Evolutionary conservation across 345 rosid genomes (phyloP), one percentile per base, ranked within the genome.

Genomic region (Syzygium jambos): DNA sequence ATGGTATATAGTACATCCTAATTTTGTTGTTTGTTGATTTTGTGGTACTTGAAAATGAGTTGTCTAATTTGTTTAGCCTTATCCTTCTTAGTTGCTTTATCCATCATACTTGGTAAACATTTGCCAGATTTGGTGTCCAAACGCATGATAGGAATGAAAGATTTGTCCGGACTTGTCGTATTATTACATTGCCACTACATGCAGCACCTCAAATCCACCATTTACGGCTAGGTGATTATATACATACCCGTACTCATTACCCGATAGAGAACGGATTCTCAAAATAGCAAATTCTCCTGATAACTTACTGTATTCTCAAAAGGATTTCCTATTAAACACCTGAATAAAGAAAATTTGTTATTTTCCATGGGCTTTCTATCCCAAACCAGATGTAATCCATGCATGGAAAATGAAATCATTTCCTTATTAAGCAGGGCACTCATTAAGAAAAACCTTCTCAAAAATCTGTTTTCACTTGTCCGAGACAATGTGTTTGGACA

Each of bases 401-500:
- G 30, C 30, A 12, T 59, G 12, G 30, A 27, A 25, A 59, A 59
- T 27, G 30, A 59, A 27, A 59, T 11, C 6, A 59, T 27, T 59
- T 12, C 68, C n/a, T 59, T 59, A 59, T 11, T 59, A 59, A 27
- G 30, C 12, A n/a, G 16, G 29, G 29, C 30, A 59, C 17, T 59
- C 68, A 7, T 59, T 27, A 59, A 59, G 30, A 12, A 59, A 27
- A 27, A 25, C 68, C 29, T 59, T 59, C 30, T 59, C 68, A 59
- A 59, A 59, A 59, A 27, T 59, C 11, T 6, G 2, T 25, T 59
- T 59, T 27, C 30, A 23, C 61, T 27, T 56, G 23, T 56, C 5
- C 8, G 16, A 59, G 30, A n/a, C 30, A 59, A 59, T 27, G 30
- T 59, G 22, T 93, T 92, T 86, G 90, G 77, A 51, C 89, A 93